Evolutionary conservation across 2,329 filamentous ascomycete genomes (phyloP).

Genomic region (Diplodia sapinea): DNA sequence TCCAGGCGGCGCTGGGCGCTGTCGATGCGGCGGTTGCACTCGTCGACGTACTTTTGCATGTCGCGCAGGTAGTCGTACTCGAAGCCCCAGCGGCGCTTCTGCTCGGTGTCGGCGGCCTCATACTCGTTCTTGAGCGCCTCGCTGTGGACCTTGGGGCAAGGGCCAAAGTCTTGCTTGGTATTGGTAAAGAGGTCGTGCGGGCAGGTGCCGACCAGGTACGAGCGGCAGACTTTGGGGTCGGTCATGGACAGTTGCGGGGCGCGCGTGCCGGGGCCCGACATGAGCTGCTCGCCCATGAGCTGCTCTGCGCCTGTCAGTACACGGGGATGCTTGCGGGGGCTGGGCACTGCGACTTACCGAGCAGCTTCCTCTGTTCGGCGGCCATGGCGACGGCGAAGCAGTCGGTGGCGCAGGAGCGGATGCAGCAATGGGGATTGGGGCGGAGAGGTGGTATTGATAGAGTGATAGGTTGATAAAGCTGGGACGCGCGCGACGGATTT

Average conservation of each 20-base stretch:
- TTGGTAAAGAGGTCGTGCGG: slow-evolving; percentile 99
- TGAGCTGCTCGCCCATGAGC: slow-evolving; percentile 76
- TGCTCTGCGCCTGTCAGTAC: slow-evolving; percentile 68
- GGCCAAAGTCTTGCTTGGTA: slow-evolving; percentile 95
- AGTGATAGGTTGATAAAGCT: slow-evolving; percentile 5
- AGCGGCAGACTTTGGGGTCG: slow-evolving; percentile 92
- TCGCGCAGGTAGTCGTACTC: slow-evolving; percentile 97
- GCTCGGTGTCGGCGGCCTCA: slow-evolving; percentile 71
- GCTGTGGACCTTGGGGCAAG: slow-evolving; percentile 85
- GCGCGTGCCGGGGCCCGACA: slow-evolving; percentile 75
- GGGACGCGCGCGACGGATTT: slow-evolving; percentile 22
- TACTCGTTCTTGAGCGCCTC: slow-evolving; percentile 91
- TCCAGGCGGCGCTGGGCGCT: slow-evolving; percentile 86
- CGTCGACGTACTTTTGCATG: slow-evolving; percentile 94
- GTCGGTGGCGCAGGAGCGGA: slow-evolving; percentile 24
- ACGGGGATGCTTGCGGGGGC: slow-evolving; percentile 29
- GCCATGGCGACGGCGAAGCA: slow-evolving; percentile 66
- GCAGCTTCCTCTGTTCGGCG: slow-evolving; percentile 96
- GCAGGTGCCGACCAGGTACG: slow-evolving; percentile 90
- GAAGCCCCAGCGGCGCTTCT: slow-evolving; percentile 82
- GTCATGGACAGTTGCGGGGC: slow-evolving; percentile 84
- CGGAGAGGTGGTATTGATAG: slow-evolving; percentile 21
- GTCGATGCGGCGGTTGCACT: slow-evolving; percentile 94
- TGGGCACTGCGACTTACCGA: slow-evolving; percentile 59
- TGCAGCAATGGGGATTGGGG: slow-evolving; percentile 18